Conservation (phyloP, 208 protist species). For the Tritrichomonas foetus region DNA sequence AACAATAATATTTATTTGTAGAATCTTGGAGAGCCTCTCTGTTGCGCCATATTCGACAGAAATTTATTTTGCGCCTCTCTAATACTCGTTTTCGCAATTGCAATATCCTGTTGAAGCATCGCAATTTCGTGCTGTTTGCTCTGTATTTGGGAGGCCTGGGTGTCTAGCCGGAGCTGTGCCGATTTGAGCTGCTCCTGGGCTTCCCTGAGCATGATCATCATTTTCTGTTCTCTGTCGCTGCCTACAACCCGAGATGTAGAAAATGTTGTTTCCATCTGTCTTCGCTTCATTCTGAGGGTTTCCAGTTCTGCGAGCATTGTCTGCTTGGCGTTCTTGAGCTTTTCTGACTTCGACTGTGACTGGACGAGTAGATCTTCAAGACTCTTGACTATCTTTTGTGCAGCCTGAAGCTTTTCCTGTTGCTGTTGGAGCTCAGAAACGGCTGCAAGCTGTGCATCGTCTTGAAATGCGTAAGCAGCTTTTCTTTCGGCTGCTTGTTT, state of each 20-base stretch:
- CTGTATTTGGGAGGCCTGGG: background rate
- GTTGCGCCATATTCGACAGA: too few relatives aligned
- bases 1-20: too few relatives aligned
- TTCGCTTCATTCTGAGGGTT: background rate
- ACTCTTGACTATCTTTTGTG: slow-evolving; percentile 18
- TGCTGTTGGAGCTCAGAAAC: background rate
- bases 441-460: background rate
- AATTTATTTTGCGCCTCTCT: too few relatives aligned
- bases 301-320: background rate
- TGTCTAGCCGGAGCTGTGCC: background rate
- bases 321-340: background rate
- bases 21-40: too few relatives aligned
- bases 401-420: background rate
- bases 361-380: background rate
- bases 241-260: background rate
- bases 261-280: background rate
- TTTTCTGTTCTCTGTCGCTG: background rate
- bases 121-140: background rate
- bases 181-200: background rate
- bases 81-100: too few relatives aligned
- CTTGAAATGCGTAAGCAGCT: background rate
- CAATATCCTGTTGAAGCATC: background rate
- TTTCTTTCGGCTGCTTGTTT: background rate
- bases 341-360: background rate
- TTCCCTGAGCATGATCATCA: background rate